Conservation (phyloP, 2,329 filamentous ascomycete species). For the Incumbomyces lentus region DNA sequence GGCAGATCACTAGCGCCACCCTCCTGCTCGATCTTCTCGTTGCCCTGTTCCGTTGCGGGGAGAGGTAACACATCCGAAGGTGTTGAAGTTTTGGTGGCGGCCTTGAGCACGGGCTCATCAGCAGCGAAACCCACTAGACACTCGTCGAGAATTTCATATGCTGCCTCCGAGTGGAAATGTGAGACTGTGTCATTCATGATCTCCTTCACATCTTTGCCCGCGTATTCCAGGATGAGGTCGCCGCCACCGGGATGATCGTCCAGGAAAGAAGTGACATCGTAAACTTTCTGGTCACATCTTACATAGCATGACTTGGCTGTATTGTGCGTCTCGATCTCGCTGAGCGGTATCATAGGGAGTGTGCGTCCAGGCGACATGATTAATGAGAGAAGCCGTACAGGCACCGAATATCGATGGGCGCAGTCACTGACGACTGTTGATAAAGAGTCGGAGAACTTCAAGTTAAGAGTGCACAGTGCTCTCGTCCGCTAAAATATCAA, state of each 20-base stretch:
- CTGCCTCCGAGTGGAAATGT: slow-evolving; percentile 77
- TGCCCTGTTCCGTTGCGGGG: slow-evolving; percentile 39
- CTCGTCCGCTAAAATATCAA: background rate
- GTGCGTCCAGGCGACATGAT: slow-evolving; percentile 51
- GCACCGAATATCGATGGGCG: background rate
- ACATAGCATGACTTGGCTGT: slow-evolving; percentile 81
- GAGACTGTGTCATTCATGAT: slow-evolving; percentile 77
- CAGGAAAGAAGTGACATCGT: slow-evolving; percentile 86
- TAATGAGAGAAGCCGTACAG: background rate
- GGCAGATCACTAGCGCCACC: slow-evolving; percentile 37
- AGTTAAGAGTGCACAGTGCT: background rate
- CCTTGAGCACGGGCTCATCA: slow-evolving; percentile 46
- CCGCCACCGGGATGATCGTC: slow-evolving; percentile 83
- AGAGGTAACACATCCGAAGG: slow-evolving; percentile 44
- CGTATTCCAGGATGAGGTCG: slow-evolving; percentile 81
- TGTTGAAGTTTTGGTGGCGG: slow-evolving; percentile 37
- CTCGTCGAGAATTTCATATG: slow-evolving; percentile 93
- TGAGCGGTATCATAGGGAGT: slow-evolving; percentile 69
- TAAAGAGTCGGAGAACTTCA: background rate
- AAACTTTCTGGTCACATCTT: slow-evolving; percentile 79
- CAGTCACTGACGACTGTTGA: background rate
- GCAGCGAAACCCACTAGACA: slow-evolving; percentile 71
- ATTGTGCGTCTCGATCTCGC: slow-evolving; percentile 74
- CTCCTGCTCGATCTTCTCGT: slow-evolving; percentile 33
- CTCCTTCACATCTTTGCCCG: slow-evolving; percentile 69